Conservation (phyloP, 2,329 filamentous ascomycete species). For the Fulvia fulva region DNA sequence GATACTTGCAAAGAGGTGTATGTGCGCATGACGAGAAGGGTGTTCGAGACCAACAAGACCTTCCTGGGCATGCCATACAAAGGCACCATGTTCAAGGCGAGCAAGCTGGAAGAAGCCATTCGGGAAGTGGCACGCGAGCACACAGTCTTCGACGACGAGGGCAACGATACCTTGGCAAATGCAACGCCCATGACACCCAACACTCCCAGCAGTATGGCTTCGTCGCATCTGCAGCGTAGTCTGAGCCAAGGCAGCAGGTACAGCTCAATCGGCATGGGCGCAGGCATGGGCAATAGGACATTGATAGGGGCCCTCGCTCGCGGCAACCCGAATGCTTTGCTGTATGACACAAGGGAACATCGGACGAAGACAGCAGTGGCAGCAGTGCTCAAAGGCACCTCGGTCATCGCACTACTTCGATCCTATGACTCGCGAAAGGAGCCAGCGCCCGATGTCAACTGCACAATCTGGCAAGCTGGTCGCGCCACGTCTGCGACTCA, state of each 20-base stretch:
- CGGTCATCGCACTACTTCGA: conserved; percentile 65
- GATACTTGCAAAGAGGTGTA: conserved; percentile 98
- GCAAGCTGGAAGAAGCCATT: conserved; percentile 79
- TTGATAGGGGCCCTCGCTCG: conserved; percentile 54
- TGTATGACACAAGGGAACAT: conserved; percentile 85
- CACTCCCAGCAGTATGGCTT: conserved; percentile 40
- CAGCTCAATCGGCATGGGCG: conserved; percentile 69
- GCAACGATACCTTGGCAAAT: conserved; percentile 63
- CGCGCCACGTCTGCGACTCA: conserved; percentile 89
- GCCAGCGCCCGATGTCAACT: conserved; percentile 84
- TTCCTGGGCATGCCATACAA: conserved; percentile 93
- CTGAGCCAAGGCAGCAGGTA: conserved; percentile 77
- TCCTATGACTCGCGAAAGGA: conserved; percentile 96
- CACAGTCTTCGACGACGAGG: conserved; percentile 74
- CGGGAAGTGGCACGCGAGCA: conserved; percentile 73
- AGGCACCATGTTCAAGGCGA: conserved; percentile 94
- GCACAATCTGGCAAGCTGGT: conserved; percentile 95
- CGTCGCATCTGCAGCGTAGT: conserved; percentile 53
- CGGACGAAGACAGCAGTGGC: conserved; percentile 73
- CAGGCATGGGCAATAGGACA: conserved; percentile 47
- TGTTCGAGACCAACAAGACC: conserved; percentile 98
- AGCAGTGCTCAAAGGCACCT: conserved; percentile 81
- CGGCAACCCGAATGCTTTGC: conserved; percentile 76
- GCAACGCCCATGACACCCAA: conserved; percentile 48
- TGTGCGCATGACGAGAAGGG: conserved; percentile 85